phyloP scores from a whole-genome alignment of 257 asterid genomes.

The Lithospermum erythrorhizon region DNA sequence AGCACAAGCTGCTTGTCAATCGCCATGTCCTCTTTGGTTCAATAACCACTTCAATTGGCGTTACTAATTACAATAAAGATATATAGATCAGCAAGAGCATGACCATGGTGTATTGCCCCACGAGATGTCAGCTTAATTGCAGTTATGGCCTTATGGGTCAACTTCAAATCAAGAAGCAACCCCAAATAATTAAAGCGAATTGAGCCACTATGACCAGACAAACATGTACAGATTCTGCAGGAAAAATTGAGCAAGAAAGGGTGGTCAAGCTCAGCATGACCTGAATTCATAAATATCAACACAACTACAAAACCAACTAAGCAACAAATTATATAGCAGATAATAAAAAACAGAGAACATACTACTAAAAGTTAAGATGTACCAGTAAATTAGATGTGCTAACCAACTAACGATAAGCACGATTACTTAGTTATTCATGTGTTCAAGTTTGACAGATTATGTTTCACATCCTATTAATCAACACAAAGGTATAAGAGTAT shows the following conservation, averaged over 20 bases:
- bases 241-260: neutral
- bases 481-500: too few species aligned
- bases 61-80: neutral
- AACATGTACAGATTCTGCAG: neutral
- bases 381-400: too few species aligned
- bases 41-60: constrained; percentile 15
- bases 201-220: neutral
- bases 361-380: too few species aligned
- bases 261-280: neutral
- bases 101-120: neutral
- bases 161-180: neutral
- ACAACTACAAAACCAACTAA: neutral
- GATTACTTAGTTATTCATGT: too few species aligned
- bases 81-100: too few species aligned
- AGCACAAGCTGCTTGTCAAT: constrained; percentile 68
- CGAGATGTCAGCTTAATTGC: neutral
- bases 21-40: constrained; percentile 31
- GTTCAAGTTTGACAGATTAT: too few species aligned
- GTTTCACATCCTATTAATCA: too few species aligned
- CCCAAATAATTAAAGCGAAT: neutral
- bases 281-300: neutral
- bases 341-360: too few species aligned
- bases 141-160: neutral
- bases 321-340: too few species aligned
- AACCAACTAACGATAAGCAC: too few species aligned